These are phyloP conservation scores for Pyrenula aspistea DNA, from an alignment of 495 filamentous ascomycete species.

Conservation along the genomic window DNA sequence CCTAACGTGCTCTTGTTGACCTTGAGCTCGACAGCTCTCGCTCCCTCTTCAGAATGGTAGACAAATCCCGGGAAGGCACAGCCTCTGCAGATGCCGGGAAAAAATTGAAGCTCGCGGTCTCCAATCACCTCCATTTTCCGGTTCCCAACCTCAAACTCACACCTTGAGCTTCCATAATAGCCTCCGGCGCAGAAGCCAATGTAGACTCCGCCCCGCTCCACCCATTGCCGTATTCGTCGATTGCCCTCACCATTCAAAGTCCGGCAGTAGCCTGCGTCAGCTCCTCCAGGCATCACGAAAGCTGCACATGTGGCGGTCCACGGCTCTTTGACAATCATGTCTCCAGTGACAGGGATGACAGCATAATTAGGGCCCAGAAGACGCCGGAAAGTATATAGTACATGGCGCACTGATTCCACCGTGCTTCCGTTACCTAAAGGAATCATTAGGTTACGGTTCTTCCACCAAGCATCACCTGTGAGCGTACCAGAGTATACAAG, in stretches of 20 bases:
- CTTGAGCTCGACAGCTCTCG: conserved; percentile 56
- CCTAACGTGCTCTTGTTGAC: conserved; percentile 50
- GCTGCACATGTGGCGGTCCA: conserved; percentile 81
- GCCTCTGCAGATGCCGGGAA: conserved; percentile 74
- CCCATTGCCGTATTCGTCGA: conserved; percentile 67
- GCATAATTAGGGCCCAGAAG: conserved; percentile 91
- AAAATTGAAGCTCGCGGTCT: conserved; percentile 76
- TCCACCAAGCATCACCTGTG: conserved; percentile 1
- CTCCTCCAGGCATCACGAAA: conserved; percentile 89
- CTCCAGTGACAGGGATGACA: conserved; percentile 69
- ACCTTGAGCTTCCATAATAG: conserved; percentile 71
- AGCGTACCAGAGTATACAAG: conserved; percentile 71
- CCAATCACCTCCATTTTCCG: conserved; percentile 75
- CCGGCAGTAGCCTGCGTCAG: conserved; percentile 83
- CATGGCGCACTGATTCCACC: conserved; percentile 78
- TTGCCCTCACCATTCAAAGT: conserved; percentile 84
- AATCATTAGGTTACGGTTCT: conserved; percentile 6
- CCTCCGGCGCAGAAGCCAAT: conserved; percentile 91
- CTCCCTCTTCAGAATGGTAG: conserved; percentile 81
- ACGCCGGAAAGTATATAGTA: conserved; percentile 74
- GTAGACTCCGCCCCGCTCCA: conserved; percentile 74
- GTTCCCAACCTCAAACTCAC: conserved; percentile 87
- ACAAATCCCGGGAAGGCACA: conserved; percentile 83
- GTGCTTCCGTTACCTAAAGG: conserved; percentile 68
- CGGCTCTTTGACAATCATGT: conserved; percentile 77